Evolutionary conservation across 805 yeast genomes (phyloP), one percentile per base, ranked within the genome.

Genomic region (Wickerhamomyces sydowiorum): DNA sequence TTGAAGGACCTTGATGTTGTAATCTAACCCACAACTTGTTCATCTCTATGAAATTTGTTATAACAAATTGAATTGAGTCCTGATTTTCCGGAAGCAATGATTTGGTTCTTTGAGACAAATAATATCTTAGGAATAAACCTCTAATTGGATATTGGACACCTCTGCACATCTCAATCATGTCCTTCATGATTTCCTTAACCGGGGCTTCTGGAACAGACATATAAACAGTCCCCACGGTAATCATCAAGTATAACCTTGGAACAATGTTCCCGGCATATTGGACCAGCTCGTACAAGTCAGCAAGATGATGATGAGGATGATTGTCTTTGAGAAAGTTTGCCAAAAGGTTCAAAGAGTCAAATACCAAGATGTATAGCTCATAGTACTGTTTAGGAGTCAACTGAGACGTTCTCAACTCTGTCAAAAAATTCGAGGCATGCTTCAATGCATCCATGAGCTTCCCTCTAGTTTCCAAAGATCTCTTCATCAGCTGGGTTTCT

Each of bases 101-200:
- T 49, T 89, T 84, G 14, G 87, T 83, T 51, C 90, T 70, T 59
- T 91, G 98, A 4, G 89, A 80, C 30, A 93, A 66, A 61, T 88
- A 93, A 66, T 93, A 90, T 37, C 99, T 71, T 53, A 93, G 66
- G 60, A 93, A 93, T 47, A 93, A 67, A 2, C 99, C 99, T 44
- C 96, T 71, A 24, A 88, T 78, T 2, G 99, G 99, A 56, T 88
- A 91, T 62, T 93, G 99, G 2, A 91, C 96, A 14, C 97, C 99
- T 32, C 95, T 76, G 50, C 95, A 83, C 99, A 93, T 93, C 62
- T 93, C 99, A 54, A 91, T 82, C 95, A 93, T 84, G 59, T 93
- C 99, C 61, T 85, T 86, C 79, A 91, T 76, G 39, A 93, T 83
- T 49, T 89, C 98, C 54, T 77, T 77, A 28, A 78, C 73, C 0